These are phyloP conservation scores for Aurifilum marmelostoma DNA, from an alignment of 2,329 filamentous ascomycete species.

Conservation along the genomic window DNA sequence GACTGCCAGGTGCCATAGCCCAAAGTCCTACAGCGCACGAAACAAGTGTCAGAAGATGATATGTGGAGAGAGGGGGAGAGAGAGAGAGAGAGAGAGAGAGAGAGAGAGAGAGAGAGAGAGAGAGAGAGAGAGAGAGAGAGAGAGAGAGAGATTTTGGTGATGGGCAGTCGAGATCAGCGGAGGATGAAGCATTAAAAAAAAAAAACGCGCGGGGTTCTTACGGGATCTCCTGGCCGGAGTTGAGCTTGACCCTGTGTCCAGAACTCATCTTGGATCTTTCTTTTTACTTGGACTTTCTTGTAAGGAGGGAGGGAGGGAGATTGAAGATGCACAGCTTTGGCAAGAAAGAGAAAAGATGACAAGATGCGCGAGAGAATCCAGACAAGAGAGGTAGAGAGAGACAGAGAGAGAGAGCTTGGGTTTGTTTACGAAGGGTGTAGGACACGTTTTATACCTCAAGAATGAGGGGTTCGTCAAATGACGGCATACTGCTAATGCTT, in stretches of 20 bases:
- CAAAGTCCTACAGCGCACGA: slow-evolving; percentile 25
- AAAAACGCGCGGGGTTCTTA: slow-evolving; percentile 37
- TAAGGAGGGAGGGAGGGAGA: background rate
- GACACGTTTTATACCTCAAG: slow-evolving; percentile 6
- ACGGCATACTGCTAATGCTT: slow-evolving; percentile 17
- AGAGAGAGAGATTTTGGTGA: no score
- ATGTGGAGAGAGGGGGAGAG: background rate
- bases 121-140: background rate
- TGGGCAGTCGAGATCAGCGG: background rate
- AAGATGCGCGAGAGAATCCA: background rate
- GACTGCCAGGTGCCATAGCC: slow-evolving; percentile 69
- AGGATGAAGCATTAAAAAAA: slow-evolving; percentile 25
- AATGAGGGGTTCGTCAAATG: slow-evolving; percentile 17
- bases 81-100: background rate
- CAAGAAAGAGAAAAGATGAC: background rate
- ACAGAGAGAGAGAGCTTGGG: no score
- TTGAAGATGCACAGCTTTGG: background rate
- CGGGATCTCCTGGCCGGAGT: slow-evolving; percentile 68
- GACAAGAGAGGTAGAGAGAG: background rate
- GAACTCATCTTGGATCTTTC: slow-evolving; percentile 53
- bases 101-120: background rate
- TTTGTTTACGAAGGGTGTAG: background rate
- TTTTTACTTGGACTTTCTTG: background rate
- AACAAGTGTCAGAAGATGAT: no score
- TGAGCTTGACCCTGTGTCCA: slow-evolving; percentile 60